Evolutionary conservation across 257 asterid genomes (phyloP), one percentile per base, ranked within the genome.

Genomic region (Eustoma russellianum): DNA sequence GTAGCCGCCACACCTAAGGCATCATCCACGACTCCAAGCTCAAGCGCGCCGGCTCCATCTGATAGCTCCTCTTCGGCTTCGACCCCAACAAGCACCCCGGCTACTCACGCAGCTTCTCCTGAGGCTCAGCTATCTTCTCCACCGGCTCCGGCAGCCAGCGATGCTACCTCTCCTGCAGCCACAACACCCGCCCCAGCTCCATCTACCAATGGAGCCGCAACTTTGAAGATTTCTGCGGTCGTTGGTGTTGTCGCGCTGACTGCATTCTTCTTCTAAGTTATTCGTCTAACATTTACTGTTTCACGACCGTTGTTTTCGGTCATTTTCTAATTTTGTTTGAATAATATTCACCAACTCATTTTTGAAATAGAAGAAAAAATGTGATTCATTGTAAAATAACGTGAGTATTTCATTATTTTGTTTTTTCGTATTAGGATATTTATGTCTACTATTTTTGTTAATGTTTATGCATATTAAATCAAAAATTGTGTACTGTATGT

Each of bases 191-290:
- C 83, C 59, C 72, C 51, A 47, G 66, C 7, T 55, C 74, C 7
- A n/a, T 54, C 43, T 9, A 13, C 9, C 17, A 59, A 52, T 2
- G 79, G 62, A 10, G 75, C 82, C 19, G 5, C 75, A 34, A 61
- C 75, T 56, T 68, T 80, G 67, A 77, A 77, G 63, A 55, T 66
- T 53, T 81, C 88, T 3, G 78, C 75, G 6, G 63, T 60, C 9
- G 55, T 71, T 34, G 85, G 62, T 10, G 71, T 68, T 13, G 86
- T 71, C 13, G 68, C 72, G 1, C 69, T 66, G 1, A 82, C 69
- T 61, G 86, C 81, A 50, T 55, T 73, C 61, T 81, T 83, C 66
- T 50, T 74, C 69, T 60, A 59, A 47, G 33, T 13, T 13, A 13
- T 0, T 24, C 30, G 30, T 1, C 30, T 2, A 24, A 24, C 30